A percentile compares a stretch with the other conserved stretches of the same genome.
Evolutionary conservation across 2,329 filamentous ascomycete species (phyloP).

Genomic region (Arthrobotrys sinensis): DNA sequence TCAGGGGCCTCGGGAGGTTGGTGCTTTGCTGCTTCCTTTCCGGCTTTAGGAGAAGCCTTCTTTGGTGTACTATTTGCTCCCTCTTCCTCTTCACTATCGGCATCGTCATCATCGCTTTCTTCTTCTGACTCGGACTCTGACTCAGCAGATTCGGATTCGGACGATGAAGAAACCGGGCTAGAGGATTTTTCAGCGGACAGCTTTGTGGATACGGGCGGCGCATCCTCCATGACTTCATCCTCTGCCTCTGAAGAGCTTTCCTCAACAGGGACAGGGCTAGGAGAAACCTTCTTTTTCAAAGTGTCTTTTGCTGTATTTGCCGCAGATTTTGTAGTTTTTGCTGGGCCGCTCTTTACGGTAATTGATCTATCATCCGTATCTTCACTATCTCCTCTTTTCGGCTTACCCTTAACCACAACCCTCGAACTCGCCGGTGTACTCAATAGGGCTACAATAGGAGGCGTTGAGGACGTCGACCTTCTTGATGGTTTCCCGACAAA

Average conservation of each 20-base stretch:
- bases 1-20: conserved; percentile 1
- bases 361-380: neutral
- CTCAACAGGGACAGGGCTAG: conserved; percentile 17
- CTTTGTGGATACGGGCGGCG: conserved; percentile 31
- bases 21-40: conserved; percentile 56
- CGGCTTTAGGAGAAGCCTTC: conserved; percentile 59
- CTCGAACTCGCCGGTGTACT: conserved; percentile 3
- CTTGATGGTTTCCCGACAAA: conserved; percentile 37
- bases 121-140: conserved; percentile 58
- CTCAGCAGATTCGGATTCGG: conserved; percentile 1
- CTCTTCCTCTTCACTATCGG: conserved; percentile 61
- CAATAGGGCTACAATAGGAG: conserved; percentile 16
- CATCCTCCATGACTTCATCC: conserved; percentile 53
- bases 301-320: neutral
- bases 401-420: conserved; percentile 6
- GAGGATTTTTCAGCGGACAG: neutral
- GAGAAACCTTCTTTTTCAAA: conserved; percentile 12
- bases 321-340: neutral
- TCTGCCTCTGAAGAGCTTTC: conserved; percentile 14
- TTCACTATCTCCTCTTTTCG: conserved; percentile 1
- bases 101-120: conserved; percentile 28
- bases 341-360: neutral
- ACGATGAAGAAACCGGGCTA: conserved; percentile 22
- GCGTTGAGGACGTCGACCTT: conserved; percentile 38
- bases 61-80: conserved; percentile 60